A percentile compares a stretch with the other conserved stretches of the same genome.
Evolutionary conservation across 331 rosid species (phyloP).

Genomic region (Dryas integrifolia): DNA sequence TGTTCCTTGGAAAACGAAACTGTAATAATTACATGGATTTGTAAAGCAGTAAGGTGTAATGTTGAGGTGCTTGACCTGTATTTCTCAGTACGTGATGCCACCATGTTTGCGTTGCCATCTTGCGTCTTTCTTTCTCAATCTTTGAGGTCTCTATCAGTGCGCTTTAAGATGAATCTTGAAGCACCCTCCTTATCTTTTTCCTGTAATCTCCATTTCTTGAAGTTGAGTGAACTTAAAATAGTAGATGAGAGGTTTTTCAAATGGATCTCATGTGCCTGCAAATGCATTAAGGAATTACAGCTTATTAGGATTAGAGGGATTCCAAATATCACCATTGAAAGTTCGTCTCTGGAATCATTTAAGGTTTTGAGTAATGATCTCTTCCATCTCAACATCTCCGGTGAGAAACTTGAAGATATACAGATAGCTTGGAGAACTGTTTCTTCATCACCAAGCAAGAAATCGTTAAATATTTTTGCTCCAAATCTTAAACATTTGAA

Average conservation of each 20-base stretch:
- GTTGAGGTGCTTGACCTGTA: neutral
- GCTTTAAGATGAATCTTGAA: neutral
- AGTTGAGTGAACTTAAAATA: neutral
- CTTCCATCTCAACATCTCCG: neutral
- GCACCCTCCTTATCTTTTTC: neutral
- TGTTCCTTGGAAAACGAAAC: neutral
- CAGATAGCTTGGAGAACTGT: neutral
- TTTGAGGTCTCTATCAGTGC: neutral
- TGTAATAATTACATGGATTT: neutral
- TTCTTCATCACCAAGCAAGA: neutral
- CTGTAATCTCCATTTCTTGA: neutral
- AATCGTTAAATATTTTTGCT: neutral
- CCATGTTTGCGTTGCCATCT: neutral
- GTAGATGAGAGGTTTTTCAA: neutral
- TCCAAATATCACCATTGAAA: neutral
- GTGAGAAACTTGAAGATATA: neutral
- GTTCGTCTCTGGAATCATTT: neutral
- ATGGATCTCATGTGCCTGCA: neutral
- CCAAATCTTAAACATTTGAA: neutral
- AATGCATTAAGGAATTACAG: neutral
- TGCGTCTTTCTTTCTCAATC: neutral
- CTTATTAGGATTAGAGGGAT: neutral
- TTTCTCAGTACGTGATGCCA: neutral
- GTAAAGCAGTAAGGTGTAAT: conserved; percentile 7
- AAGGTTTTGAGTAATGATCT: neutral